Conservation (phyloP, 2,329 filamentous ascomycete genomes). For the Aspergillus carbonarius region DNA sequence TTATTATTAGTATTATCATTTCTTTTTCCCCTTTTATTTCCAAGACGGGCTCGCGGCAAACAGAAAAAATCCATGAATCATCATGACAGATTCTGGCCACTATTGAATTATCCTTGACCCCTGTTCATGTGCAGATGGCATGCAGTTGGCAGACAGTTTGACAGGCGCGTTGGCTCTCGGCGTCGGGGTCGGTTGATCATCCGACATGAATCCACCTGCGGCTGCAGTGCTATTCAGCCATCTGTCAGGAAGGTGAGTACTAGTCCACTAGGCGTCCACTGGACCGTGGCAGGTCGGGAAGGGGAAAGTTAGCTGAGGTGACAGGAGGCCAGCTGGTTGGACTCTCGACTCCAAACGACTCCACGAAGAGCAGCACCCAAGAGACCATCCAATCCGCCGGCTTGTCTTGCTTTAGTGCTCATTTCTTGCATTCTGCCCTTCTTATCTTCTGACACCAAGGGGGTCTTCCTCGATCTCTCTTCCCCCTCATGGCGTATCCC, state of each 20-base stretch:
- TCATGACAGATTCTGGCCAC: background rate
- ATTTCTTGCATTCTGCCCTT: background rate
- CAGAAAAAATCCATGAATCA: background rate
- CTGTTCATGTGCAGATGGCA: background rate
- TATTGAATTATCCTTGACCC: background rate
- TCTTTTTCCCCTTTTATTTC: background rate
- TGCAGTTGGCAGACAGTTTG: constrained; percentile 3
- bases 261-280: no score
- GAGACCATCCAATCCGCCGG: background rate
- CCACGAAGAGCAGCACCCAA: background rate
- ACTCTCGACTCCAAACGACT: background rate
- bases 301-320: no score
- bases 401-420: background rate
- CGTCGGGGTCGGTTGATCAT: background rate
- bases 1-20: no score
- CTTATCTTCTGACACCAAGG: background rate
- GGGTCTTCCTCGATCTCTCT: background rate
- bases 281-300: no score
- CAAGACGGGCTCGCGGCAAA: background rate
- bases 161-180: background rate
- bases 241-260: background rate
- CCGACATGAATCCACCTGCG: background rate
- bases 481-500: no score
- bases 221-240: background rate
- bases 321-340: background rate